Percentiles rank a stretch among this genome's conserved stretches.
phyloP scores from a whole-genome alignment of 2,329 filamentous ascomycete genomes.

The Tolypocladium capitatum region DNA sequence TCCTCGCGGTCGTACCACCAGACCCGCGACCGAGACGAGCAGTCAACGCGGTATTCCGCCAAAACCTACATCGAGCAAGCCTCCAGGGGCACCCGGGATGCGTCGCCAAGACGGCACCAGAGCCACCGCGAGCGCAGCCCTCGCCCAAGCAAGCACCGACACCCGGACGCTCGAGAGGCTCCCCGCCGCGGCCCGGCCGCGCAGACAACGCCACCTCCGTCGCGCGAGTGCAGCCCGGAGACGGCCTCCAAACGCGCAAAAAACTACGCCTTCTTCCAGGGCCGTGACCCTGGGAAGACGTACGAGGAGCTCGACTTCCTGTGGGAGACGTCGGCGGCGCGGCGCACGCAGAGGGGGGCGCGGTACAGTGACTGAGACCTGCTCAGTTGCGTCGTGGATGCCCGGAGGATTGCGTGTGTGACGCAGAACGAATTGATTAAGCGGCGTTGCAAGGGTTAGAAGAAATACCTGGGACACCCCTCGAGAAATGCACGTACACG shows the following conservation, averaged over 20 bases:
- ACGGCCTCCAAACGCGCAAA: slow-evolving; percentile 9
- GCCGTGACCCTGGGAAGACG: slow-evolving; percentile 8
- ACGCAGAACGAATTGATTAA: neutral
- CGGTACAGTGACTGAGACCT: neutral
- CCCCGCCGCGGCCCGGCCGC: neutral
- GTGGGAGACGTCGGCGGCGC: neutral
- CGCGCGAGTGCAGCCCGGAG: slow-evolving; percentile 1
- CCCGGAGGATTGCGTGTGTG: neutral
- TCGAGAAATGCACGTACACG: neutral
- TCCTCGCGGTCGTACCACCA: neutral
- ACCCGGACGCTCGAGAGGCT: neutral
- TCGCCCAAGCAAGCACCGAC: neutral
- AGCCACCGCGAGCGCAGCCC: neutral
- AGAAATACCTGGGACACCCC: neutral
- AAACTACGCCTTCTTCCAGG: slow-evolving; percentile 15
- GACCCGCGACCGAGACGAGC: neutral
- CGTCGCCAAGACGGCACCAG: neutral
- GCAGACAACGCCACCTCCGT: neutral
- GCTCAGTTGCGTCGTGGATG: neutral
- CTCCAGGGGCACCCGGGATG: neutral
- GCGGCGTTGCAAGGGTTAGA: neutral
- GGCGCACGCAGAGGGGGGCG: neutral
- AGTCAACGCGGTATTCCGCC: neutral
- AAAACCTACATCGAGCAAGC: neutral
- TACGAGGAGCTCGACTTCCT: slow-evolving; percentile 11